Evolutionary conservation across 202 grass and related monocot genomes (phyloP).

Genomic region (Elaeis oleifera): DNA sequence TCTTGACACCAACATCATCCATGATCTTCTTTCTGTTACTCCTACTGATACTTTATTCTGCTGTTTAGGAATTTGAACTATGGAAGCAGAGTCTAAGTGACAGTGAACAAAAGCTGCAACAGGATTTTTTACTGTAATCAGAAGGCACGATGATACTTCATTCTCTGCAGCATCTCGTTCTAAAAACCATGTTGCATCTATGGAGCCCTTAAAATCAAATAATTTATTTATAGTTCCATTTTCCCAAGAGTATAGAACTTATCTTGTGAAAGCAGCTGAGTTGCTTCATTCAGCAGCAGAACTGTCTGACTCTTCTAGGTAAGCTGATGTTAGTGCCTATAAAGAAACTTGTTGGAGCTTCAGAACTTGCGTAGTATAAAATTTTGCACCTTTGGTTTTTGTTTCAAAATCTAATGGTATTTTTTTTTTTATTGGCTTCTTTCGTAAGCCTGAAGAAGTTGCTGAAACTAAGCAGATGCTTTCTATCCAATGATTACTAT

Average conservation of each 20-base stretch:
- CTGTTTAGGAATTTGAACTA: slow-evolving; percentile 68
- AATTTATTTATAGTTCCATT: slow-evolving; percentile 79
- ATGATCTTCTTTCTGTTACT: too few species aligned
- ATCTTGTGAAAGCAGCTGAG: slow-evolving; percentile 62
- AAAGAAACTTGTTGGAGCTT: neutral
- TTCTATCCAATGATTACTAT: slow-evolving; percentile 93
- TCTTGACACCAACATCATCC: too few species aligned
- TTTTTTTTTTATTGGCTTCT: slow-evolving; percentile 18
- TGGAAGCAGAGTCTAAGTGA: slow-evolving; percentile 57
- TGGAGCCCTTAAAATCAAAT: slow-evolving; percentile 39
- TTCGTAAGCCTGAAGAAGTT: slow-evolving; percentile 72
- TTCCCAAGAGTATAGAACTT: slow-evolving; percentile 62
- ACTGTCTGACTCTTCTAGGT: slow-evolving; percentile 74
- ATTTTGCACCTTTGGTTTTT: slow-evolving; percentile 24
- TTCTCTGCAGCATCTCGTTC: slow-evolving; percentile 22
- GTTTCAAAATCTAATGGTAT: slow-evolving; percentile 3
- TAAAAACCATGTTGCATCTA: slow-evolving; percentile 17
- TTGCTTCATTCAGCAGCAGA: slow-evolving; percentile 67
- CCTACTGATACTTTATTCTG: neutral
- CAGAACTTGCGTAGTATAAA: slow-evolving; percentile 1
- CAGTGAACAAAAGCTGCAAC: slow-evolving; percentile 57
- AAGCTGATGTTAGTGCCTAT: slow-evolving; percentile 7
- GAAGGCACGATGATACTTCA: slow-evolving; percentile 39
- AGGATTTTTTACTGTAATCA: slow-evolving; percentile 79
- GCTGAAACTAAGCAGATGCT: slow-evolving; percentile 72